Evolutionary conservation across 2,329 filamentous ascomycete species (phyloP).

Genomic region (Grosmannia serpens): DNA sequence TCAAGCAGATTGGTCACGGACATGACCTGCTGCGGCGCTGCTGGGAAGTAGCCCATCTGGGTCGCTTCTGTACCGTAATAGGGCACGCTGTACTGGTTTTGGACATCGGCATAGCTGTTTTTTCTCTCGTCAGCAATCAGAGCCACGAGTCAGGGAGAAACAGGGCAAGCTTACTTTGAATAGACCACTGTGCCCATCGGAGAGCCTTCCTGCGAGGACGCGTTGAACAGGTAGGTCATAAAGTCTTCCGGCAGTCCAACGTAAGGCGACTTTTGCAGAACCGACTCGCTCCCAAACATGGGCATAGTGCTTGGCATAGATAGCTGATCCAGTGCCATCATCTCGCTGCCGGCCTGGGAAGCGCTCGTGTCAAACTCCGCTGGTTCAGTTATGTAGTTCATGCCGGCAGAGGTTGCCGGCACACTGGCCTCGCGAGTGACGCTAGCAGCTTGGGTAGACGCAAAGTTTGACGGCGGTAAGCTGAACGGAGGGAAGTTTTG

Average conservation of each 20-base stretch:
- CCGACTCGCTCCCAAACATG: conserved; percentile 74
- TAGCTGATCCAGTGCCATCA: conserved; percentile 53
- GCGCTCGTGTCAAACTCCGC: conserved; percentile 37
- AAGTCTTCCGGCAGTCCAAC: conserved; percentile 77
- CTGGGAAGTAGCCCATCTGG: conserved; percentile 43
- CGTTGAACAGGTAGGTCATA: conserved; percentile 73
- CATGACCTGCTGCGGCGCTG: conserved; percentile 67
- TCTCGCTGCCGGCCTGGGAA: conserved; percentile 33
- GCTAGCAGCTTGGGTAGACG: conserved; percentile 24
- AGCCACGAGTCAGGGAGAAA: not conserved
- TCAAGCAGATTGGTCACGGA: conserved; percentile 78
- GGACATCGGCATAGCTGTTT: conserved; percentile 43
- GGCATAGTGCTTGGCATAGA: conserved; percentile 60
- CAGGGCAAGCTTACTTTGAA: conserved; percentile 30
- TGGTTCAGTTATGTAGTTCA: conserved; percentile 24
- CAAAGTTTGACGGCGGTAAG: conserved; percentile 49
- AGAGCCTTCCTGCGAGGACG: conserved; percentile 37
- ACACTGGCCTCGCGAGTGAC: conserved; percentile 22
- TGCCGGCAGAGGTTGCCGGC: not conserved
- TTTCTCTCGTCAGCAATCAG: not conserved
- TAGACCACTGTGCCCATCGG: conserved; percentile 41
- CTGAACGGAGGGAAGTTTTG: conserved; percentile 53
- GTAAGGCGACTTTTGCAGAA: conserved; percentile 73
- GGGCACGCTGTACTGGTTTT: conserved; percentile 34
- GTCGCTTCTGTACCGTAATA: conserved; percentile 37